A percentile compares a stretch with the other conserved stretches of the same genome.
These are phyloP conservation scores for Sarcocystis neurona DNA, from an alignment of 169 alveolate genomes.

Conservation along the genomic window DNA sequence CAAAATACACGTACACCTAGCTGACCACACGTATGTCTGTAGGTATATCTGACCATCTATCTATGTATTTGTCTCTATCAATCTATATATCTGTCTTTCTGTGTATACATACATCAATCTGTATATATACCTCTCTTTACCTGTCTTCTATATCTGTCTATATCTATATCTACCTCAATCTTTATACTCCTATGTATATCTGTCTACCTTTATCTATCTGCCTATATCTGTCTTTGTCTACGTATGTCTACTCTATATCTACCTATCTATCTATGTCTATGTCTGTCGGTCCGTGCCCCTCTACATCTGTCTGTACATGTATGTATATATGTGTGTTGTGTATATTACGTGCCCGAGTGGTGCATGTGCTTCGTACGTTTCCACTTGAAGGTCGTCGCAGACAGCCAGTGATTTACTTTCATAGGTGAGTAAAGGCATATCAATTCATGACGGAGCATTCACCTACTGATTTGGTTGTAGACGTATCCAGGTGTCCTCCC, in stretches of 20 bases:
- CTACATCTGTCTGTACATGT: neutral
- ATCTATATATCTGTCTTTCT: neutral
- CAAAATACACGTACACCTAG: neutral
- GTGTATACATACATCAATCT: neutral
- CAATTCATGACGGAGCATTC: neutral
- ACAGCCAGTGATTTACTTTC: neutral
- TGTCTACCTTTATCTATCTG: neutral
- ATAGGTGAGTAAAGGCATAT: no score
- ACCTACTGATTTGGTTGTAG: neutral
- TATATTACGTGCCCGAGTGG: neutral
- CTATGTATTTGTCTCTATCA: neutral
- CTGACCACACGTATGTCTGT: neutral
- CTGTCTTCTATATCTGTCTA: neutral
- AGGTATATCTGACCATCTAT: neutral
- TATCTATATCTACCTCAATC: neutral
- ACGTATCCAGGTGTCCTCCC: neutral
- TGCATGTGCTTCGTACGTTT: neutral
- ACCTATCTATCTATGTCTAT: neutral
- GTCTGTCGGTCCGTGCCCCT: neutral
- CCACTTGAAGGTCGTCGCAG: neutral
- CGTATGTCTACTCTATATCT: neutral
- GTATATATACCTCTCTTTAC: neutral
- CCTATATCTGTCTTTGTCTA: neutral
- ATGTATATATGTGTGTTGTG: neutral
- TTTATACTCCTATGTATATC: neutral